Conservation (phyloP, 345 rosid genomes). For the Populus ilicifolia region DNA sequence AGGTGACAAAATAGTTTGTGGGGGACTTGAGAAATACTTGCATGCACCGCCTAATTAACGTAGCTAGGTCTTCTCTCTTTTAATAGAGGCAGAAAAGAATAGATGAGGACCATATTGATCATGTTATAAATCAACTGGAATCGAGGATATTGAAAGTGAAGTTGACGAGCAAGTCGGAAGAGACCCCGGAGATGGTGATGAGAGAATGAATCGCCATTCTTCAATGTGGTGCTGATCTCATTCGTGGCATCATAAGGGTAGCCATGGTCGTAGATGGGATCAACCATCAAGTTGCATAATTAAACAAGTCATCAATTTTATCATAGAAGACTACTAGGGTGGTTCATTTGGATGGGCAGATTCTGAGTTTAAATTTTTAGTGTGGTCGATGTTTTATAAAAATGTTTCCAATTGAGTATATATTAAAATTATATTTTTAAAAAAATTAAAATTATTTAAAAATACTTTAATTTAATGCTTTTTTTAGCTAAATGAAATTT, state of each 20-base stretch:
- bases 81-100: neutral
- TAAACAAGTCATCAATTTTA: neutral
- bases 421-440: too few species aligned
- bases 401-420: too few species aligned
- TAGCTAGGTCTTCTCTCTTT: neutral
- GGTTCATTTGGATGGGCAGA: neutral
- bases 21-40: neutral
- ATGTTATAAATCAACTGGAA: too few species aligned
- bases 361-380: neutral
- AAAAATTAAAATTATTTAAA: too few species aligned
- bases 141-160: too few species aligned
- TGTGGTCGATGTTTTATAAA: too few species aligned
- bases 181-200: neutral
- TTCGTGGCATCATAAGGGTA: slow-evolving; percentile 2
- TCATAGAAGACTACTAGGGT: neutral
- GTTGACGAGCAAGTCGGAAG: neutral
- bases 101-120: too few species aligned
- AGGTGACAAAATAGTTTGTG: neutral
- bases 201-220: neutral
- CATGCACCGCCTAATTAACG: neutral
- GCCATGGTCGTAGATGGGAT: neutral
- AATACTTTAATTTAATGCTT: too few species aligned
- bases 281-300: neutral
- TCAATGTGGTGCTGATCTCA: neutral
- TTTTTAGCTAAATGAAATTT: too few species aligned